phyloP scores from a whole-genome alignment of 2,329 filamentous ascomycete genomes.

The Hymenoscyphus scutula region DNA sequence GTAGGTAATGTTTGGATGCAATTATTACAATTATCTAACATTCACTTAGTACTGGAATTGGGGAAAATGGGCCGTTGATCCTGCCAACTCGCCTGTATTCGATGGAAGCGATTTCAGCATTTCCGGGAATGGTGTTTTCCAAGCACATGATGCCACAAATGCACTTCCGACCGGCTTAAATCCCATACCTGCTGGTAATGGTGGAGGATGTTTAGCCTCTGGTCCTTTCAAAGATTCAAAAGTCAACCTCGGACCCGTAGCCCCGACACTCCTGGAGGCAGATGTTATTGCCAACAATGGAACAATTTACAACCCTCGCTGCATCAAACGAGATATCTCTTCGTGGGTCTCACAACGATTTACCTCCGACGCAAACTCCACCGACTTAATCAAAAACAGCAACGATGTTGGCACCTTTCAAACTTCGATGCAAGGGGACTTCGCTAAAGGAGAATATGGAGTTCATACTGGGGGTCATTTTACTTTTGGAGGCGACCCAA shows the following conservation, averaged over 20 bases:
- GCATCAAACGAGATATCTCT: constrained; percentile 44
- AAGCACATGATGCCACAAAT: constrained; percentile 33
- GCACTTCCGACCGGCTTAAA: constrained; percentile 26
- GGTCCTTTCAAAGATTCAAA: constrained; percentile 45
- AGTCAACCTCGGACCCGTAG: constrained; percentile 49
- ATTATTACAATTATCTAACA: constrained; percentile 40
- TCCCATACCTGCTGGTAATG: constrained; percentile 47
- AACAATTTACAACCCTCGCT: constrained; percentile 43
- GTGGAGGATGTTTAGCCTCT: constrained; percentile 52
- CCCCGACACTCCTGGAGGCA: constrained; percentile 34
- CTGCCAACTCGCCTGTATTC: constrained; percentile 50
- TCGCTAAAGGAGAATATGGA: constrained; percentile 36
- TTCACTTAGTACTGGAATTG: constrained; percentile 47
- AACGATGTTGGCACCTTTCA: constrained; percentile 44
- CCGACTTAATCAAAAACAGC: constrained; percentile 41
- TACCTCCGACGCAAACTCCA: constrained; percentile 39
- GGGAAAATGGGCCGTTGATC: constrained; percentile 46
- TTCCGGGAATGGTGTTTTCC: constrained; percentile 46
- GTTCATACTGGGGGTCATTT: constrained; percentile 44
- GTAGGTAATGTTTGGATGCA: constrained; percentile 26
- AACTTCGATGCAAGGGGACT: constrained; percentile 45
- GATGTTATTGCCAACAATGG: constrained; percentile 38
- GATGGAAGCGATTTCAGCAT: constrained; percentile 52
- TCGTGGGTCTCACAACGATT: constrained; percentile 39
- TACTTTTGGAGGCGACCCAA: constrained; percentile 46